Evolutionary conservation across 371 early-diverging fungal species (phyloP).

Genomic region (Lichtheimia ramosa): DNA sequence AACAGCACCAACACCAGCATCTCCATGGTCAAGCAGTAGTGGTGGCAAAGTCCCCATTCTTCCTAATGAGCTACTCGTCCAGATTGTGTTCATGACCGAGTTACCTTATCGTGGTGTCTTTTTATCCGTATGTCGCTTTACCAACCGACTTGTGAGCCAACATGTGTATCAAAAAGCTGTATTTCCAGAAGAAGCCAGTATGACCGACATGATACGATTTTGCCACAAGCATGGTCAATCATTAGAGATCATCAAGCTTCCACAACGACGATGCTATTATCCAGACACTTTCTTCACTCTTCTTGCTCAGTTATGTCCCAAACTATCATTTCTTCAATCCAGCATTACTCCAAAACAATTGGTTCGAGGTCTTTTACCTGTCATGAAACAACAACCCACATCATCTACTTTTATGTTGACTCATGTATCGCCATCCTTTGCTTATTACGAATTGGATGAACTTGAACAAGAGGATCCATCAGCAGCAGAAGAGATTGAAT

Average conservation of each 20-base stretch:
- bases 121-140: conserved; percentile 28
- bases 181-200: conserved; percentile 29
- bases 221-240: conserved; percentile 36
- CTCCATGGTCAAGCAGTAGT: neutral
- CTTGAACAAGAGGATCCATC: neutral
- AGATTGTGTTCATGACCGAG: conserved; percentile 11
- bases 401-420: conserved; percentile 37
- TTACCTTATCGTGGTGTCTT: conserved; percentile 11
- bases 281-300: conserved; percentile 24
- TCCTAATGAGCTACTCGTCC: conserved; percentile 31
- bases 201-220: conserved; percentile 28
- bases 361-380: conserved; percentile 7
- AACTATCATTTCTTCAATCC: conserved; percentile 32
- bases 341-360: conserved; percentile 27
- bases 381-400: conserved; percentile 1
- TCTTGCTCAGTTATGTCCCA: conserved; percentile 29
- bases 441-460: neutral
- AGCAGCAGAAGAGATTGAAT: neutral
- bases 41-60: conserved; percentile 9
- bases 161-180: conserved; percentile 37
- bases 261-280: conserved; percentile 22
- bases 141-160: conserved; percentile 33
- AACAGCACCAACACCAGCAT: neutral
- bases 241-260: conserved; percentile 38
- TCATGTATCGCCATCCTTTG: conserved; percentile 17